Conservation (phyloP, 345 rosid species). For the Eucalyptus fibrosa region DNA sequence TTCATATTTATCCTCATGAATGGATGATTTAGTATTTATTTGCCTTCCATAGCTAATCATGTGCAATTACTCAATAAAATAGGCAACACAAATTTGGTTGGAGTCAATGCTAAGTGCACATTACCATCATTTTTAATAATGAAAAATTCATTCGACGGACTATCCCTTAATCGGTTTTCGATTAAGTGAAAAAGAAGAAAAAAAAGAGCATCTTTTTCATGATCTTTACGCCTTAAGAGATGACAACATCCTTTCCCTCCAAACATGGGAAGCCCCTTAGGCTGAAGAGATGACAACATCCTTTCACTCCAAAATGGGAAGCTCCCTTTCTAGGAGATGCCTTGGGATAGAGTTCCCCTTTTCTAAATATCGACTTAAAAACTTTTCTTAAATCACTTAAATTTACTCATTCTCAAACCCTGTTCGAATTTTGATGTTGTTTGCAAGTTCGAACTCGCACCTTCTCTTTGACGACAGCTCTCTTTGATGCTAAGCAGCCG, state of each 20-base stretch:
- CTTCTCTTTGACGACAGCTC: neutral
- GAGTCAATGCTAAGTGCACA: neutral
- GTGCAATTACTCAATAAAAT: neutral
- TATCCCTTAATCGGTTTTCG: fast-evolving
- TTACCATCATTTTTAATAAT: neutral
- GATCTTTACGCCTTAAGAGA: neutral
- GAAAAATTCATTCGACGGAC: neutral
- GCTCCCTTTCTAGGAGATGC: neutral
- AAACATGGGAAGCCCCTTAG: neutral
- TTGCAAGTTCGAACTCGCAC: neutral
- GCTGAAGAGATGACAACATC: neutral
- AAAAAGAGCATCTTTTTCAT: neutral
- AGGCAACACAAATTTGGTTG: neutral
- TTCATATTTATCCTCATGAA: neutral
- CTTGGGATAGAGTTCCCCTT: neutral
- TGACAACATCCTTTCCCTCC: neutral
- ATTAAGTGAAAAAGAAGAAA: neutral
- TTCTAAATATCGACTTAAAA: neutral
- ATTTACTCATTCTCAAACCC: neutral
- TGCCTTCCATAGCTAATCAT: neutral
- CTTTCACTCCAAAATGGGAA: neutral
- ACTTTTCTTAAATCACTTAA: neutral
- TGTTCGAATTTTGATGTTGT: neutral
- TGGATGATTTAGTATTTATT: neutral
- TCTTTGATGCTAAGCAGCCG: neutral